These are phyloP conservation scores for Suillus luteus DNA, from an alignment of 768 basidiomycete genomes.

Conservation along the genomic window DNA sequence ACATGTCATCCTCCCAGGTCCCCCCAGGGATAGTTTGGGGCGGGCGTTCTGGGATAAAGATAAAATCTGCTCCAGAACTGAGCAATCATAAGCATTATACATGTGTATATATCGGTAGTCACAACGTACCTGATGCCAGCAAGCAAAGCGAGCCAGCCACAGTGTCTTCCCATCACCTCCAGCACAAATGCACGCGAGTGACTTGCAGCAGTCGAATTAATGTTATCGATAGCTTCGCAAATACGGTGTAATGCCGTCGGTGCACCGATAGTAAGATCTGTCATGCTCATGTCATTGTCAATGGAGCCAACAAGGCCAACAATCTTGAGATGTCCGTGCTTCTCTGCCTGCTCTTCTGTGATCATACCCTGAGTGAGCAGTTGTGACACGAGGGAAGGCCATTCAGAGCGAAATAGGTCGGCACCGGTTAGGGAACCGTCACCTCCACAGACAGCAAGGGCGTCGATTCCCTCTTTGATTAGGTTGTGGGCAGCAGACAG, in stretches of 20 bases:
- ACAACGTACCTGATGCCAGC: constrained; percentile 81
- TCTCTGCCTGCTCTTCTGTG: constrained; percentile 66
- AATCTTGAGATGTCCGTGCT: constrained; percentile 85
- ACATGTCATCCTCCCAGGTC: constrained; percentile 90
- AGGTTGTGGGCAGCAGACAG: constrained; percentile 88
- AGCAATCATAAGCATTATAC: constrained; percentile 15
- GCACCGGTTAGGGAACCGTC: constrained; percentile 97
- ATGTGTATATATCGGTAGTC: neutral
- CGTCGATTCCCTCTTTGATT: constrained; percentile 96
- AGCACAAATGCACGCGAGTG: constrained; percentile 98
- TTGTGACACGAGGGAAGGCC: constrained; percentile 80
- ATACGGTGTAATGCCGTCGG: constrained; percentile 95
- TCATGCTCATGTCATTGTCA: constrained; percentile 99
- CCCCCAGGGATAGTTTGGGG: constrained; percentile 56
- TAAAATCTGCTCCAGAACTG: constrained; percentile 91
- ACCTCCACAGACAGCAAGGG: constrained; percentile 95
- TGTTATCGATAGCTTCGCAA: constrained; percentile 97
- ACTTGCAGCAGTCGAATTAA: constrained; percentile 93
- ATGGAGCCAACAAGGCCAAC: constrained; percentile 99
- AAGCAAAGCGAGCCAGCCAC: constrained; percentile 96
- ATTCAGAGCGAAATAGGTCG: constrained; percentile 90
- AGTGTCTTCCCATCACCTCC: constrained; percentile 99
- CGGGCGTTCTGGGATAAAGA: constrained; percentile 96
- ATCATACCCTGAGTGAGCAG: constrained; percentile 76
- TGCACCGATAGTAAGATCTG: constrained; percentile 96